phyloP scores from a whole-genome alignment of 2,329 filamentous ascomycete genomes.

The Aspergillus texensis region DNA sequence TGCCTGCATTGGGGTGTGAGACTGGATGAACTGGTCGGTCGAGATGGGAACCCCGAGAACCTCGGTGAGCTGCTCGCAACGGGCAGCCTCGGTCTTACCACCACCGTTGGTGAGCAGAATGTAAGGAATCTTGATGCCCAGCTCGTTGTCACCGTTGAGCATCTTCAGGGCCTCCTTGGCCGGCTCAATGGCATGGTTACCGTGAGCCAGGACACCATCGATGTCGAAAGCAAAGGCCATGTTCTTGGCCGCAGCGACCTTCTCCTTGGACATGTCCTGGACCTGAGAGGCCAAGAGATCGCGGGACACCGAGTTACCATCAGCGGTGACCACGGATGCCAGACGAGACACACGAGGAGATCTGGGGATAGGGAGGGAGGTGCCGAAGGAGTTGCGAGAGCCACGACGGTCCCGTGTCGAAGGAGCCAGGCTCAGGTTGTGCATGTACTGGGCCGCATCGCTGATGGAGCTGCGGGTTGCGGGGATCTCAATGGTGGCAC shows the following conservation, averaged over 20 bases:
- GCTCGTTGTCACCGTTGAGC: constrained; percentile 74
- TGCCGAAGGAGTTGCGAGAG: constrained; percentile 76
- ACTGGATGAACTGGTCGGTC: constrained; percentile 76
- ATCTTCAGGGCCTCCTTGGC: constrained; percentile 68
- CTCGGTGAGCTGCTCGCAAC: constrained; percentile 67
- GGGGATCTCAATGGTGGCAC: constrained; percentile 68
- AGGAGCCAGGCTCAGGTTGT: constrained; percentile 68
- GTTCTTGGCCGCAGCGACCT: constrained; percentile 71
- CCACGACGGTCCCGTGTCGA: constrained; percentile 68
- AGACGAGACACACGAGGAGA: constrained; percentile 70
- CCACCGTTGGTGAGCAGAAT: constrained; percentile 77
- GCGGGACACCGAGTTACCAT: constrained; percentile 57
- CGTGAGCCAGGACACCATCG: constrained; percentile 74
- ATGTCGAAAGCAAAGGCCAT: constrained; percentile 76
- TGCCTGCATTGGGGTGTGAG: constrained; percentile 76
- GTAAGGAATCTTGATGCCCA: constrained; percentile 76
- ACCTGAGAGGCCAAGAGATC: constrained; percentile 71
- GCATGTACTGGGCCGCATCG: constrained; percentile 71
- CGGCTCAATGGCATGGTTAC: constrained; percentile 70
- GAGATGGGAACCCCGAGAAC: constrained; percentile 67
- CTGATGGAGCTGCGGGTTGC: constrained; percentile 69
- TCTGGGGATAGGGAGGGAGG: constrained; percentile 71
- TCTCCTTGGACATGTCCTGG: constrained; percentile 67
- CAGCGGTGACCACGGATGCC: constrained; percentile 60
- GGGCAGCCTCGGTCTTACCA: constrained; percentile 68